Evolutionary conservation across 2,329 filamentous ascomycete genomes (phyloP).

Genomic region (Zasmidium cellare): DNA sequence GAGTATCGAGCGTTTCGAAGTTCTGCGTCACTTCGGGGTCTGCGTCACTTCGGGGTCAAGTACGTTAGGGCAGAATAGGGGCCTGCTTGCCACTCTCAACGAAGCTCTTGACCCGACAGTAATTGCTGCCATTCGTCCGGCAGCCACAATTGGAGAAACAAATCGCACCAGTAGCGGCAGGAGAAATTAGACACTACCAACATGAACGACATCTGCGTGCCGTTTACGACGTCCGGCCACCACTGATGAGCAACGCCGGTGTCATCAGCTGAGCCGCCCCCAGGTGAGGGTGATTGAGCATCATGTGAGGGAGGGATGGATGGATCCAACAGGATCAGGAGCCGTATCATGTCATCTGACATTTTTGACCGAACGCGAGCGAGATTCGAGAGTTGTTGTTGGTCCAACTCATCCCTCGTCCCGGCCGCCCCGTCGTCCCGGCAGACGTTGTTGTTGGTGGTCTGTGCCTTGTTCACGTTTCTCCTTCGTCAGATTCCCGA

Average conservation of each 20-base stretch:
- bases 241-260: neutral
- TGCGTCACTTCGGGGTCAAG: too few species aligned
- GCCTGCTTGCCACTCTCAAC: too few species aligned
- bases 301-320: neutral
- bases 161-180: neutral
- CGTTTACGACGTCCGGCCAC: neutral
- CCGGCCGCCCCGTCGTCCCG: neutral
- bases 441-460: neutral
- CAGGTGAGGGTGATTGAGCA: neutral
- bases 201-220: neutral
- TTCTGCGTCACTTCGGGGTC: too few species aligned
- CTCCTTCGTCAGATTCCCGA: neutral
- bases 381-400: neutral
- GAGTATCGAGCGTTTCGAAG: too few species aligned
- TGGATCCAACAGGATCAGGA: neutral
- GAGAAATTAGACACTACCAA: neutral
- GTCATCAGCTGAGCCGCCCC: neutral
- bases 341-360: neutral
- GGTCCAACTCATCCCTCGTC: neutral
- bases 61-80: too few species aligned
- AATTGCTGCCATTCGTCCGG: too few species aligned
- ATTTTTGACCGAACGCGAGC: neutral
- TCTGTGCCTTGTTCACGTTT: neutral
- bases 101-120: too few species aligned
- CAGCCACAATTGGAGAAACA: too few species aligned